Base-by-base conservation (phyloP, 2,329 filamentous ascomycete species). In the Elsinoe necatrix region DNA sequence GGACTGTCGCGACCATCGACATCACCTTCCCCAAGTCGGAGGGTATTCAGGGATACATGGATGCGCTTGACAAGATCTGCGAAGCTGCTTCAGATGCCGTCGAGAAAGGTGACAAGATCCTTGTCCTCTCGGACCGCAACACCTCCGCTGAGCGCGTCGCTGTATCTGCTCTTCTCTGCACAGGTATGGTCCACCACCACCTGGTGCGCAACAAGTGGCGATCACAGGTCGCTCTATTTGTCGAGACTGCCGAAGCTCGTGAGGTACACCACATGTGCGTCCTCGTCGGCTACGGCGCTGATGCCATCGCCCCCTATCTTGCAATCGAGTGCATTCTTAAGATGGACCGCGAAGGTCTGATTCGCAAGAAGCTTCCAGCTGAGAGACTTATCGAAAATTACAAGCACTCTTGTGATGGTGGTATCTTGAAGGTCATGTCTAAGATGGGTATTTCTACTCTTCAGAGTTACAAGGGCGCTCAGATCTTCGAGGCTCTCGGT, bases 261-360 rank as follows among this genome's bases (percentile, higher is more conserved):
- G 92, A 97, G 73, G 92, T 97, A 6, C 92, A 97, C 72, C 92
- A 97, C 75, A 95, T 96, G 89, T 95, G 89, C 75, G 92, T 97
- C n/a, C 80, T 96, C 42, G 82, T 97, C 59, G 92, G 92, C 56
- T 97, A 97, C 66, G 92, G 92, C 75, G 90, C 87, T 56, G 92
- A 97, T 74, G 92, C 86, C 50, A 84, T 97, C 69, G 95, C 93
- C 77, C 92, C 92, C 18, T 96, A 96, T 72, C 84, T 96, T 51
- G 87, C 92, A 14, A 88, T 96, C 77, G 92, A 97, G 76, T 96
- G 91, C 68, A 95, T 97, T 65, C 76, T 96, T 64, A 97, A 96
- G 84, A 86, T 97, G 73, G 90, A 95, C 76, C 86, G 89, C 50
- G 91, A 97, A 73, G 87, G 87, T 54, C 77, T 96, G 61, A 95